Percentiles rank a stretch among this genome's conserved stretches.
Conservation (phyloP, 2,329 filamentous ascomycete genomes). For the Dendrostoma leiphaemia region DNA sequence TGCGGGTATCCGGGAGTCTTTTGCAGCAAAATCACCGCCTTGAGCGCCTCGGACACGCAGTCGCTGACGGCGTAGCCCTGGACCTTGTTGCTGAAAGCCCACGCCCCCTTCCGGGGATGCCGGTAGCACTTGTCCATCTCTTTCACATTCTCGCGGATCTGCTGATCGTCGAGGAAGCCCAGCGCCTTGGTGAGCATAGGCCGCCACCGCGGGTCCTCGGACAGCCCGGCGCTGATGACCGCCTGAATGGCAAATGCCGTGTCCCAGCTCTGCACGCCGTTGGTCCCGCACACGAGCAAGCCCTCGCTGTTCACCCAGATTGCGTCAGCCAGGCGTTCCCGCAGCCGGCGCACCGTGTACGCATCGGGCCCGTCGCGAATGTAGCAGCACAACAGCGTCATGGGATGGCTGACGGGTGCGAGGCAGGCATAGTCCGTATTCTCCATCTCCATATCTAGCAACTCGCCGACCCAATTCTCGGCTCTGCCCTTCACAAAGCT, state of each 20-base stretch:
- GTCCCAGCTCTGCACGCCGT: constrained; percentile 98
- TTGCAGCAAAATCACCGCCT: constrained; percentile 79
- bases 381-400: constrained; percentile 88
- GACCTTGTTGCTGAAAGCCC: constrained; percentile 89
- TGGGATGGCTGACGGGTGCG: constrained; percentile 83
- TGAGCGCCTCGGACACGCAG: constrained; percentile 88
- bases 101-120: constrained; percentile 87
- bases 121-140: constrained; percentile 82
- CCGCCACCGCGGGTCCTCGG: constrained; percentile 72
- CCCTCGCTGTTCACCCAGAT: constrained; percentile 91
- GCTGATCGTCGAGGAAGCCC: constrained; percentile 83
- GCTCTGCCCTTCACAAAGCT: constrained; percentile 65
- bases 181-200: constrained; percentile 83
- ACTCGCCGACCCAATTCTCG: constrained; percentile 76
- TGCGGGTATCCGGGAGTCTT: constrained; percentile 71
- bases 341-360: constrained; percentile 69
- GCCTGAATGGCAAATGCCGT: constrained; percentile 88
- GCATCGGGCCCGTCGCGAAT: constrained; percentile 78
- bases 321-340: constrained; percentile 80
- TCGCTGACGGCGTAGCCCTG: constrained; percentile 97
- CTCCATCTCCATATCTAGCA: constrained; percentile 87
- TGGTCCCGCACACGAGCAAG: constrained; percentile 93
- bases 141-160: constrained; percentile 79
- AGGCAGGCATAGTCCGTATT: constrained; percentile 87
- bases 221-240: constrained; percentile 74